Evolutionary conservation across 108 stramenopile species (phyloP), one percentile per base, ranked within the genome.

Genomic region (Discostella stelligeroides): DNA sequence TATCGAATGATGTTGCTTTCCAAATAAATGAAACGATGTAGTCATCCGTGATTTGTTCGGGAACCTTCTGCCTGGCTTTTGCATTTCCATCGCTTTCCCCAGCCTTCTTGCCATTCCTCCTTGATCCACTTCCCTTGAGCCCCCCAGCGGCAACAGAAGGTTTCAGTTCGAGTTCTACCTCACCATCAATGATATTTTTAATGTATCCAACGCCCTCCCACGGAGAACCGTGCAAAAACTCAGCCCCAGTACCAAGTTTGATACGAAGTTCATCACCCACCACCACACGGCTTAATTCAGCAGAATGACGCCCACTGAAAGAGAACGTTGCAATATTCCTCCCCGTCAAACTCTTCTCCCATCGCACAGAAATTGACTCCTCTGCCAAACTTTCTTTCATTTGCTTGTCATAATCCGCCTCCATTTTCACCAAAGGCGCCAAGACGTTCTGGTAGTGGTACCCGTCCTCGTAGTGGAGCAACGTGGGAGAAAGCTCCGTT

Each of bases 371-470:
- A 59, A 99, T 80, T 15, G 76, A 82, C 64, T 96, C 96, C 81
- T 95, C 94, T 15, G 89, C 88, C 71, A 97, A 70, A 66, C 82
- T 84, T 60, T 97, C 97, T 81, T 97, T 98, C 70, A 96, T 92
- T 56, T 89, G 88, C 37, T 91, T 90, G 80, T 99, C 98, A 58
- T 98, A 97, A 82, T 98, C 98, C 0, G 98, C 98, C 83, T 99
- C 98, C 57, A 97, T 83, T 72, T 99, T 96, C 25, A 99, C 98
- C 37, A 99, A 74, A 4, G 98, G 97, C 20, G 96, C 98, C 37
- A 99, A 57, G 37, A 99, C 79, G 80, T 97, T 97, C 79, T 98
- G 97, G 78, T 98, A 98, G 80, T 99, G 97, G 75, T 95, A 98
- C 23, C 97, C 98, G 68, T 99, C 98, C 49, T 98, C 96, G 74